Evolutionary conservation across 345 rosid species (phyloP).

Genomic region (Fremontodendron californicum): DNA sequence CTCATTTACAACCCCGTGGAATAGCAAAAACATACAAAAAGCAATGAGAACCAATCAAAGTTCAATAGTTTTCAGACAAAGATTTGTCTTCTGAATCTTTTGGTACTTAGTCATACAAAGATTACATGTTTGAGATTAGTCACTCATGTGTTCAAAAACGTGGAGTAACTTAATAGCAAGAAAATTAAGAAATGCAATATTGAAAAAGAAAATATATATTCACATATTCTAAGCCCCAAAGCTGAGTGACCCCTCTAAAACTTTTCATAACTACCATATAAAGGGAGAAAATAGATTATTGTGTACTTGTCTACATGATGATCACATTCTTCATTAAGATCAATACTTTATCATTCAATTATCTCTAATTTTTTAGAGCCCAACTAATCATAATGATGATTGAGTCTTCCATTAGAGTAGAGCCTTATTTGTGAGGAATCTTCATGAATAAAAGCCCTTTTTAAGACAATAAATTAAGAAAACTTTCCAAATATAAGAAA

Average conservation of each 20-base stretch:
- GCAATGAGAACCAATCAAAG: not conserved
- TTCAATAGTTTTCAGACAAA: not conserved
- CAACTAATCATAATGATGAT: slow-evolving; percentile 35
- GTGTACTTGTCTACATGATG: slow-evolving; percentile 23
- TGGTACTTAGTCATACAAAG: not conserved
- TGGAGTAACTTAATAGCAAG: too few relatives aligned
- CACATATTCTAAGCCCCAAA: not conserved
- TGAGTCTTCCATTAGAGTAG: slow-evolving; percentile 22
- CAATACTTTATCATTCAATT: slow-evolving; percentile 11
- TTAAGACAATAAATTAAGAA: slow-evolving; percentile 35
- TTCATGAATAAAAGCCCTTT: slow-evolving; percentile 23
- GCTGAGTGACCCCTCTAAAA: not conserved
- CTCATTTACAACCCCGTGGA: not conserved
- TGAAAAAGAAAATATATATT: not conserved
- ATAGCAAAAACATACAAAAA: not conserved
- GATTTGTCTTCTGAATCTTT: not conserved
- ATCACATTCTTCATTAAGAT: slow-evolving; percentile 11
- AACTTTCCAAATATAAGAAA: slow-evolving; percentile 45
- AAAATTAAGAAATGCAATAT: not conserved
- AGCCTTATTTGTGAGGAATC: slow-evolving; percentile 18
- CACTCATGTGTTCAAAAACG: too few relatives aligned
- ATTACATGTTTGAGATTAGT: not conserved
- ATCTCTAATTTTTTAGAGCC: slow-evolving; percentile 30
- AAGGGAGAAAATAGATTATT: slow-evolving; percentile 6
- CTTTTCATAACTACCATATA: slow-evolving; percentile 18